phyloP scores from a whole-genome alignment of 371 early-diverging fungal species.

The Lichtheimia hyalospora region DNA sequence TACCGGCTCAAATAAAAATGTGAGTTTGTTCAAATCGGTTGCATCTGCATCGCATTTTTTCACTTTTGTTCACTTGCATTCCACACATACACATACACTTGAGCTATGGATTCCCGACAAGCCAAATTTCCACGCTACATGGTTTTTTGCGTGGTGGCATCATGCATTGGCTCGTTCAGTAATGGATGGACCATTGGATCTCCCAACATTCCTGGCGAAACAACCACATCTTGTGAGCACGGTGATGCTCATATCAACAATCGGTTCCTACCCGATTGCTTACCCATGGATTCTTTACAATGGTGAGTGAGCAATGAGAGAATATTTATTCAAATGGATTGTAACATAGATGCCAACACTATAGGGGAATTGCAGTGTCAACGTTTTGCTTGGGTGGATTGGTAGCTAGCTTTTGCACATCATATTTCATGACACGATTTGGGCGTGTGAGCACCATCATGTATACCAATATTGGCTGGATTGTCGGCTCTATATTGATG shows the following conservation, averaged over 20 bases:
- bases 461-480: conserved; percentile 59
- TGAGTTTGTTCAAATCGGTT: background rate
- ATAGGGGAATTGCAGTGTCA: conserved; percentile 65
- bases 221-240: conserved; percentile 7
- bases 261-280: conserved; percentile 12
- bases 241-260: conserved; percentile 8
- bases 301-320: conserved; percentile 3
- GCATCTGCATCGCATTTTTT: background rate
- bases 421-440: conserved; percentile 50
- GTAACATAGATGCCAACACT: no score
- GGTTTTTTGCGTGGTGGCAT: conserved; percentile 26
- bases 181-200: conserved; percentile 41
- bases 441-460: conserved; percentile 70
- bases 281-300: conserved; percentile 11
- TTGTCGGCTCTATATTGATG: conserved; percentile 65
- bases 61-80: background rate
- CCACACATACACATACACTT: background rate
- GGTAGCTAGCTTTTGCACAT: conserved; percentile 66
- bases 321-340: no score
- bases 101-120: conserved; percentile 29
- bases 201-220: conserved; percentile 29
- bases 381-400: conserved; percentile 75
- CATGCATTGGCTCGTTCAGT: conserved; percentile 28
- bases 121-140: conserved; percentile 24
- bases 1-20: background rate